Evolutionary conservation across 805 yeast species (phyloP), one percentile per base, ranked within the genome.

Genomic region (Sugiyamaella smithiae): DNA sequence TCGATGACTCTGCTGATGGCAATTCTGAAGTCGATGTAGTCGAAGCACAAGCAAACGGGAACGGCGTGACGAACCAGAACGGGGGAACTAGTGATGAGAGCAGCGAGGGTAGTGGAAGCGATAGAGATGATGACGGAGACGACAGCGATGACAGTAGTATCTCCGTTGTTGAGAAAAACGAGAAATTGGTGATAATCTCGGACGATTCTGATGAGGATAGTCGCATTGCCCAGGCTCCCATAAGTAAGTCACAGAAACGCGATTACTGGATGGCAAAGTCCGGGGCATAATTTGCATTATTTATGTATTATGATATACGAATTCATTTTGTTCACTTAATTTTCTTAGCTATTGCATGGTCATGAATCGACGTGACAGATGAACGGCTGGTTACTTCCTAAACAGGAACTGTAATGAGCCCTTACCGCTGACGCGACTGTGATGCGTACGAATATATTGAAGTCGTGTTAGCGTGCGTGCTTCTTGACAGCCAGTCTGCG

Each of bases 201-300:
- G 33, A 29, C 33, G 33, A 29, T 7, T 29, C 33, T 29, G 33
- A 29, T 29, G 33, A 29, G 14, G 33, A 29, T 6, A 29, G 33
- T 29, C 33, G 33, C 7, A 16, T 29, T 29, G 14, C 12, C 33
- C 33, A 29, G 12, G 33, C 33, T 16, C 7, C 12, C 12, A n/a
- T 29, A 16, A 29, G 33, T 5, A n/a, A 16, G 7, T 29, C 33
- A 6, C 33, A 16, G 7, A 29, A 29, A 16, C 33, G 33, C 3
- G 12, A n/a, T 29, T 29, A 45, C 22, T 45, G 49, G 49, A 23
- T 20, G 2, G 28, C 26, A 26, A 45, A 45, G 26, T 28, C 44
- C 14, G 33, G 33, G 7, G 14, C 14, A n/a, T 29, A 16, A 29
- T n/a, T 29, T n/a, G 33, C 12, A n/a, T 29, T n/a, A 26, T 29